Percentiles rank a stretch among this genome's conserved stretches.
phyloP scores from a whole-genome alignment of 2,329 filamentous ascomycete genomes.

The Colletotrichum plurivorum region DNA sequence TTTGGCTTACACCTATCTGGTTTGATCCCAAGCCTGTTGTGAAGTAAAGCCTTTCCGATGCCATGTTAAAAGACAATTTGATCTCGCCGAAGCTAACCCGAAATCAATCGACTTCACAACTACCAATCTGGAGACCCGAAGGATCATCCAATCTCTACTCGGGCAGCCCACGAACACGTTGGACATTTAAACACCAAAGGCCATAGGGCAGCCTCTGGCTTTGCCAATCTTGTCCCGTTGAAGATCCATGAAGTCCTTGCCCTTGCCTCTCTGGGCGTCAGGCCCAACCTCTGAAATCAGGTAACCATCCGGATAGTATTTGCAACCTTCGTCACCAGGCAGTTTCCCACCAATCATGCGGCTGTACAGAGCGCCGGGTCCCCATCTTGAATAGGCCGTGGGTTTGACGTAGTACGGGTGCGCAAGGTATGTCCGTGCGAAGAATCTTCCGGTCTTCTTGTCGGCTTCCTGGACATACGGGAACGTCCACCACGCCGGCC shows the following conservation, averaged over 20 bases:
- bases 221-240: constrained; percentile 2
- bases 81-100: too few relatives aligned
- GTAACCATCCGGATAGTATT: constrained; percentile 64
- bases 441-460: constrained; percentile 57
- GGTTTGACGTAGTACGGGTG: constrained; percentile 69
- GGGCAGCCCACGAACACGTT: not conserved
- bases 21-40: too few relatives aligned
- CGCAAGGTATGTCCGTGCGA: constrained; percentile 57
- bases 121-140: too few relatives aligned
- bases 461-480: constrained; percentile 51
- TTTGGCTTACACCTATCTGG: too few relatives aligned
- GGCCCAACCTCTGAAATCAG: constrained; percentile 47
- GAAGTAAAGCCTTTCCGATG: too few relatives aligned
- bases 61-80: too few relatives aligned
- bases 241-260: constrained; percentile 38
- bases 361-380: constrained; percentile 59
- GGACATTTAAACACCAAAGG: not conserved
- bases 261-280: constrained; percentile 41
- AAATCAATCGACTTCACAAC: too few relatives aligned
- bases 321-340: constrained; percentile 61
- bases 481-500: constrained; percentile 48
- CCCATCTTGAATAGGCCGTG: constrained; percentile 64
- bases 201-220: constrained; percentile 27
- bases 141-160: too few relatives aligned
- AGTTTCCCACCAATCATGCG: constrained; percentile 60